phyloP scores from a whole-genome alignment of 2,329 filamentous ascomycete species.

The Botrytis porri region DNA sequence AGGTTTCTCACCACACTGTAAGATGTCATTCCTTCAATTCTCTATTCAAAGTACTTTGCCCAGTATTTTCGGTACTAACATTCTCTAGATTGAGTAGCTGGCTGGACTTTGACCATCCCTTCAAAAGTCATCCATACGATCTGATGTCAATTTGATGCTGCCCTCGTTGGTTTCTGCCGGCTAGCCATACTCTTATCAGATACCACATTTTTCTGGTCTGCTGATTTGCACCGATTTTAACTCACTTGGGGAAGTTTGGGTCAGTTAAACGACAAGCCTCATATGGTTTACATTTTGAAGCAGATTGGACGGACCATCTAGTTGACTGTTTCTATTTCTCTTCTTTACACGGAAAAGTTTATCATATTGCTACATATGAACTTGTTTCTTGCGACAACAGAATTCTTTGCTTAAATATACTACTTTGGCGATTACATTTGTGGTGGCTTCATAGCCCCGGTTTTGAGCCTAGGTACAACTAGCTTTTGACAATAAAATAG shows the following conservation, averaged over 20 bases:
- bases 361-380: constrained; percentile 9
- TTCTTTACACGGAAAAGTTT: not conserved
- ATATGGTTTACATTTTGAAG: constrained; percentile 23
- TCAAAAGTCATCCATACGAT: constrained; percentile 14
- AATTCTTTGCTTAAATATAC: constrained; percentile 7
- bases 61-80: not conserved
- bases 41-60: not conserved
- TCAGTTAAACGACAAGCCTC: constrained; percentile 19
- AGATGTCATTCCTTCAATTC: not conserved
- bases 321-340: constrained; percentile 18
- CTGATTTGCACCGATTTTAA: constrained; percentile 15
- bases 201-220: constrained; percentile 18
- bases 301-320: constrained; percentile 24
- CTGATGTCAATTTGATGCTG: constrained; percentile 15
- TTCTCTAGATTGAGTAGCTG: constrained; percentile 13
- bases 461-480: constrained; percentile 20
- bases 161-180: constrained; percentile 4
- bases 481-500: constrained; percentile 14
- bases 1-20: constrained; percentile 26
- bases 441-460: constrained; percentile 20
- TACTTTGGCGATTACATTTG: constrained; percentile 10
- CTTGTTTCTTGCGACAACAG: constrained; percentile 4
- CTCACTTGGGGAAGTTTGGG: constrained; percentile 12
- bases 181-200: constrained; percentile 5
- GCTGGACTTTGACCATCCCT: not conserved